These are phyloP conservation scores for Colletotrichum siamense DNA, from an alignment of 2,329 filamentous ascomycete species.

Conservation along the genomic window DNA sequence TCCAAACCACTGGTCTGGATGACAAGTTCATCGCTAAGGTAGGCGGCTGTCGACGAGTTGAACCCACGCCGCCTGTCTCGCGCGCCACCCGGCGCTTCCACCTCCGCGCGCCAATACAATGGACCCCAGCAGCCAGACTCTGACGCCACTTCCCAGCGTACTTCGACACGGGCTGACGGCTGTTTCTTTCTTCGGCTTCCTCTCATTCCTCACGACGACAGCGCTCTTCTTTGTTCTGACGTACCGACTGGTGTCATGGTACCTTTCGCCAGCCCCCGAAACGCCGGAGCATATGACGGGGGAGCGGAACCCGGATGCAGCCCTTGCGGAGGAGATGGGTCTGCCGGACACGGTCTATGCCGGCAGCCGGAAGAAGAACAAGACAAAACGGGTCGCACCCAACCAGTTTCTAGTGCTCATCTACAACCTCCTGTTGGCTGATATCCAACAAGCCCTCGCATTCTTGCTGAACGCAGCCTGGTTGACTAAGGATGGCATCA, in stretches of 20 bases:
- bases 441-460: conserved; percentile 61
- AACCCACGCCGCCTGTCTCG: neutral
- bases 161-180: conserved; percentile 40
- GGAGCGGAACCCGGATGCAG: conserved; percentile 35
- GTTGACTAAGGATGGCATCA: conserved; percentile 50
- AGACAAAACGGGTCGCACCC: conserved; percentile 20
- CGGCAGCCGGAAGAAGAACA: conserved; percentile 23
- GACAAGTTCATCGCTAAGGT: neutral
- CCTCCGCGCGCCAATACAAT: neutral
- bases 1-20: neutral
- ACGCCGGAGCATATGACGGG: conserved; percentile 31
- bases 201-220: conserved; percentile 39
- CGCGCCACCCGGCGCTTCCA: neutral
- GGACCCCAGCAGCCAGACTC: conserved; percentile 24
- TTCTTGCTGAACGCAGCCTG: conserved; percentile 62
- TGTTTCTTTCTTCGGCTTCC: conserved; percentile 38
- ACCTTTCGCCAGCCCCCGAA: conserved; percentile 25
- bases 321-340: conserved; percentile 20
- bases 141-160: conserved; percentile 38
- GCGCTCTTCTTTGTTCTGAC: conserved; percentile 37
- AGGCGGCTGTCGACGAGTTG: neutral
- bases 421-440: conserved; percentile 64
- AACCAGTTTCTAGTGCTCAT: conserved; percentile 67
- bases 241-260: conserved; percentile 40
- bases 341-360: conserved; percentile 29